phyloP scores from a whole-genome alignment of 1,139 yeast species.

The Kodamaea arcana region DNA sequence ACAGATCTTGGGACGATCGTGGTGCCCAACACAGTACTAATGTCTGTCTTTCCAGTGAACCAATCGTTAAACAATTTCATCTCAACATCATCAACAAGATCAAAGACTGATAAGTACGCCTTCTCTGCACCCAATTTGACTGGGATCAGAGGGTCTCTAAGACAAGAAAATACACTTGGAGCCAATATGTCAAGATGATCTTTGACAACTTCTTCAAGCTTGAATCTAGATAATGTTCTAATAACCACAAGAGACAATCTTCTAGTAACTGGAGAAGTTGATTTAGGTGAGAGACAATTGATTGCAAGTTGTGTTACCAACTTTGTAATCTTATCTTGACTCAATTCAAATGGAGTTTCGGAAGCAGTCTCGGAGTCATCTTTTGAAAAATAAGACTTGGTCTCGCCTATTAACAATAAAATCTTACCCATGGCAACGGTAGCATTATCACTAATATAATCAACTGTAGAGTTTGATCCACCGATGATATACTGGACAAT shows the following conservation, averaged over 20 bases:
- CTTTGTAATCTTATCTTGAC: constrained; percentile 27
- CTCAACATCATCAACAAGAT: constrained; percentile 68
- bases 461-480: constrained; percentile 43
- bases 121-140: constrained; percentile 93
- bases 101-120: constrained; percentile 72
- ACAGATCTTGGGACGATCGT: constrained; percentile 66
- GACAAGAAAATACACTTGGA: constrained; percentile 75
- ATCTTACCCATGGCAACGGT: constrained; percentile 79
- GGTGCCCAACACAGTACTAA: constrained; percentile 43
- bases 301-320: constrained; percentile 50
- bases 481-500: constrained; percentile 44
- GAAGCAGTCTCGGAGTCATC: constrained; percentile 6
- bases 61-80: constrained; percentile 56
- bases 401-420: constrained; percentile 48
- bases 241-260: constrained; percentile 73
- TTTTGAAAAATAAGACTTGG: constrained; percentile 33
- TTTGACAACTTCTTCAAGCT: constrained; percentile 44
- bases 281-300: constrained; percentile 48
- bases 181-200: constrained; percentile 57
- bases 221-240: constrained; percentile 68
- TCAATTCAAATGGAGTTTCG: constrained; percentile 29
- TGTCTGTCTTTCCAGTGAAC: constrained; percentile 34
- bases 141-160: constrained; percentile 83
- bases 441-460: constrained; percentile 75
- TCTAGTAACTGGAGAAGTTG: constrained; percentile 73